Percentiles rank a stretch among this genome's conserved stretches.
phyloP scores from a whole-genome alignment of 495 filamentous ascomycete genomes.

The Bathelium albidoporum region DNA sequence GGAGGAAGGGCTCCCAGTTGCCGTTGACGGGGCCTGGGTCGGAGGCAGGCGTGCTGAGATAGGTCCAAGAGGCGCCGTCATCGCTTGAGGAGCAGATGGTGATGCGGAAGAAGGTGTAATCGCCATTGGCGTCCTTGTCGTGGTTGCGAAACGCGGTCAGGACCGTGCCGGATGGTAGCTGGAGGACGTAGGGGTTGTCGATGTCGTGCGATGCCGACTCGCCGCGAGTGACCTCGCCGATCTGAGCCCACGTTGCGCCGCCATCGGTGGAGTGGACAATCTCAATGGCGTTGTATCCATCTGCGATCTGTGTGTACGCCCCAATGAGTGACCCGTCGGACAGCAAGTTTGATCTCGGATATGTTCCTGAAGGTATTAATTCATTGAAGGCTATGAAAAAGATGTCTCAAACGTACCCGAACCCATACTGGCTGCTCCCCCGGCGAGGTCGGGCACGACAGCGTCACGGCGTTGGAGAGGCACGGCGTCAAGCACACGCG shows the following conservation, averaged over 20 bases:
- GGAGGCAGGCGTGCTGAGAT: constrained; percentile 43
- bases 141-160: constrained; percentile 54
- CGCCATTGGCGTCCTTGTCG: constrained; percentile 32
- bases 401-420: constrained; percentile 31
- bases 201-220: constrained; percentile 37
- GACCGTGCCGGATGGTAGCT: constrained; percentile 39
- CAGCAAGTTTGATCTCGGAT: constrained; percentile 40
- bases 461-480: background rate
- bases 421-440: background rate
- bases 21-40: constrained; percentile 36
- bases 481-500: background rate
- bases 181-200: constrained; percentile 50
- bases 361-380: constrained; percentile 21
- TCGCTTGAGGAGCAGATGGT: constrained; percentile 49
- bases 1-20: constrained; percentile 54
- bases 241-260: constrained; percentile 32
- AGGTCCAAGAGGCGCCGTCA: constrained; percentile 43
- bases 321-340: constrained; percentile 35
- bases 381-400: too few species aligned
- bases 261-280: constrained; percentile 34
- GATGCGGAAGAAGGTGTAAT: constrained; percentile 49
- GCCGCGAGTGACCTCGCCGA: constrained; percentile 26
- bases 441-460: background rate
- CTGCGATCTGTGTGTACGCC: constrained; percentile 31
- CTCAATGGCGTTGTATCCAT: constrained; percentile 29